Evolutionary conservation across 2,329 filamentous ascomycete species (phyloP), one percentile per base, ranked within the genome.

Genomic region (Ceratocystiopsis sp.): DNA sequence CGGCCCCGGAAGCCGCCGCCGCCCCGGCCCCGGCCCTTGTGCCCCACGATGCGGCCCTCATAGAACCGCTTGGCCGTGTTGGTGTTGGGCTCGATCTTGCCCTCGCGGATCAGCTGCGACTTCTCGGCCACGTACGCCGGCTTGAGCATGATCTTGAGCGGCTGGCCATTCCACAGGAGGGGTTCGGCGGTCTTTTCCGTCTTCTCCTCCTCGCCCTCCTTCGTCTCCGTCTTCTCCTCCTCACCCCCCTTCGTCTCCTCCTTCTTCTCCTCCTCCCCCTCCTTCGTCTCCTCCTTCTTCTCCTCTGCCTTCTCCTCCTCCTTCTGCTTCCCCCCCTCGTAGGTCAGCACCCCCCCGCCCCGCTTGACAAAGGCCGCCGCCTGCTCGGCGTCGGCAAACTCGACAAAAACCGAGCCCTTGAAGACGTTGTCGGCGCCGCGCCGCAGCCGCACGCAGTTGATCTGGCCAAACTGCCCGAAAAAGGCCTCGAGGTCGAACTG

Each of bases 381-480:
- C 18, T 75, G 71, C 52, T 93, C 84, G 55, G 86, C 80, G 41
- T 75, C 74, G 48, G 75, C 71, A 60, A 96, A 98, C 61, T 95
- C 89, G 51, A 94, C 84, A 57, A 95, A 96, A 46, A 94, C 84
- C 52, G 85, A 94, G 52, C 89, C 86, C 72, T 98, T 98, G 78
- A 96, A 98, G 42, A 71, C 64, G 54, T 77, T 78, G 47, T 78
- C 66, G 37, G 71, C 68, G 40, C 68, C 69, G 51, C 91, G 85
- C 52, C 93, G 84, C 49, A 98, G 80, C 56, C 89, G 87, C 48
- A 98, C 79, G 39, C 79, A 75, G 55, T 83, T 84, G 53, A 84
- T 74, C 10, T 45, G 33, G 39, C 87, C 89, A 58, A 78, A 87
- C 46, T 79, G 73, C 44, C 78, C 70, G 60, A 96, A 94, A 68